phyloP scores from a whole-genome alignment of 306 rosid genomes.

The Trichosanthes truncata region DNA sequence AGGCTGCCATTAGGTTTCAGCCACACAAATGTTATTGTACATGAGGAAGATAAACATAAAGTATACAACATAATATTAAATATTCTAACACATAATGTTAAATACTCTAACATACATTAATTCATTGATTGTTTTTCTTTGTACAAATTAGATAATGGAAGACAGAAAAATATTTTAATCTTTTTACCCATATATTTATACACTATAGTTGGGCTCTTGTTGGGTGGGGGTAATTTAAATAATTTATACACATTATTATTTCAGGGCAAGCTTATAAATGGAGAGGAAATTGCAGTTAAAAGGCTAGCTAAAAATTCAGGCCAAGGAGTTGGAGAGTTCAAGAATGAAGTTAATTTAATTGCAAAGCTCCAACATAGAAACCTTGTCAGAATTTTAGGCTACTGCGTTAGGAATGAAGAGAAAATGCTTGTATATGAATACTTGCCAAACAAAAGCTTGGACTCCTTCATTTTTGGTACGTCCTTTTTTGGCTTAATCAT shows the following conservation, averaged over 20 bases:
- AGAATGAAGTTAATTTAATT: constrained; percentile 8
- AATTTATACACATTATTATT: background rate
- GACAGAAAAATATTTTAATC: background rate
- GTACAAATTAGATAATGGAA: too few relatives aligned
- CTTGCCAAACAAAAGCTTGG: constrained; percentile 15
- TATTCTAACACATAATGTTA: too few relatives aligned
- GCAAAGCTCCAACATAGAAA: constrained; percentile 14
- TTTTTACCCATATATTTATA: background rate
- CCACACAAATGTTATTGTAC: too few relatives aligned
- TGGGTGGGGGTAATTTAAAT: background rate
- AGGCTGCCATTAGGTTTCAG: too few relatives aligned
- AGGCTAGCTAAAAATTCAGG: constrained; percentile 4
- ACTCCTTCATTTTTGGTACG: background rate
- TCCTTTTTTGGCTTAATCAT: background rate
- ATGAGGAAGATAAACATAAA: too few relatives aligned
- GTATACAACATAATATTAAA: too few relatives aligned
- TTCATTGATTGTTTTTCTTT: too few relatives aligned
- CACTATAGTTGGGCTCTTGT: background rate
- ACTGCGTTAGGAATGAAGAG: background rate
- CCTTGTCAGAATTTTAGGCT: constrained; percentile 4
- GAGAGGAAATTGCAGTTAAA: constrained; percentile 7
- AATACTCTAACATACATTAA: too few relatives aligned
- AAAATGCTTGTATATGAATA: constrained; percentile 10
- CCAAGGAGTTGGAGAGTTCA: constrained; percentile 9
- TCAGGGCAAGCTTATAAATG: constrained; percentile 1